Conservation (phyloP, 2,329 filamentous ascomycete species). For the Fusarium tanahbumbuense region DNA sequence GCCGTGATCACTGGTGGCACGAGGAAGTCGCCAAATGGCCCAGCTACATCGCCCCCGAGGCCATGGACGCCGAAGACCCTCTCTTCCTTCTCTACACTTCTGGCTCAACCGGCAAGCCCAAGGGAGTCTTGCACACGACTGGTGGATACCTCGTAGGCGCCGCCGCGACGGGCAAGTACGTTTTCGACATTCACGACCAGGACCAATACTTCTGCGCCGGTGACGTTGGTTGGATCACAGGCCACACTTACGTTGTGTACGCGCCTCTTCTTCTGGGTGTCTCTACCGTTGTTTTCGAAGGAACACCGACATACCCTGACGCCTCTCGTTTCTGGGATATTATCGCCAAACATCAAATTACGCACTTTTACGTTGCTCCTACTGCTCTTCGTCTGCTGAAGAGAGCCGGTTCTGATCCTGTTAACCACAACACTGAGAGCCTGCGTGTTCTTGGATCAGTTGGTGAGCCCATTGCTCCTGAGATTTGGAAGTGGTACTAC, state of each 20-base stretch:
- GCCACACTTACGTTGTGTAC: slow-evolving; percentile 96
- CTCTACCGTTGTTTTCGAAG: slow-evolving; percentile 92
- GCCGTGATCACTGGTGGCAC: slow-evolving; percentile 94
- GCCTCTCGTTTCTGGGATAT: slow-evolving; percentile 98
- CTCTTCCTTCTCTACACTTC: slow-evolving; percentile 96
- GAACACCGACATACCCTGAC: slow-evolving; percentile 91
- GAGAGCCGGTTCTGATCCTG: slow-evolving; percentile 87
- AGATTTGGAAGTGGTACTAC: slow-evolving; percentile 98
- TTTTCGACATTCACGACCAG: slow-evolving; percentile 91
- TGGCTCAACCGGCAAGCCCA: slow-evolving; percentile 94
- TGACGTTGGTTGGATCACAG: slow-evolving; percentile 97
- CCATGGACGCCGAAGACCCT: slow-evolving; percentile 89
- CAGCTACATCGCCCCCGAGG: slow-evolving; percentile 84
- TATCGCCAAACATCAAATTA: slow-evolving; percentile 88
- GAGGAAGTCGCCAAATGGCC: slow-evolving; percentile 95
- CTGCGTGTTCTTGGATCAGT: slow-evolving; percentile 89
- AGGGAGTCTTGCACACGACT: slow-evolving; percentile 95
- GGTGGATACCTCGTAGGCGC: slow-evolving; percentile 89
- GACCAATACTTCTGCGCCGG: slow-evolving; percentile 95
- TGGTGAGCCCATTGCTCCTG: slow-evolving; percentile 94
- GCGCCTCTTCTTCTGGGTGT: slow-evolving; percentile 89
- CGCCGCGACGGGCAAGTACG: slow-evolving; percentile 91
- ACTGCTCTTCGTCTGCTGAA: slow-evolving; percentile 90
- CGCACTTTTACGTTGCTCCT: slow-evolving; percentile 95
- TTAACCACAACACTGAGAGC: slow-evolving; percentile 78